Base-by-base conservation (phyloP, 306 rosid species). In the Vicia faba region DNA sequence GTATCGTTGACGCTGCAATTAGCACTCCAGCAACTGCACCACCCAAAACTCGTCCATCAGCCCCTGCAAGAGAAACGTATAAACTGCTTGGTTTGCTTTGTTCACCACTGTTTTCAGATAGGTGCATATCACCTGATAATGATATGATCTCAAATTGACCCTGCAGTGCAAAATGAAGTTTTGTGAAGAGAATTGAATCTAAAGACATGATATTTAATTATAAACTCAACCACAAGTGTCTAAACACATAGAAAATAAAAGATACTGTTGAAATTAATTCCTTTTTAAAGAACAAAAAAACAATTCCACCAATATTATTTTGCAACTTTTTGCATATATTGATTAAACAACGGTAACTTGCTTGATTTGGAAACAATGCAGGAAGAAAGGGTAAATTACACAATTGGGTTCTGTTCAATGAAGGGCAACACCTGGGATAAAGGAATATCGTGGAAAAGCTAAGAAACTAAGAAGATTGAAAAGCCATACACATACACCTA, bases 11-110 rank as follows among this genome's bases (percentile, higher is more conserved):
- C 7, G 91, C 91, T 15, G 98, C 98, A 69, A 75, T 68, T 65
- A 92, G 85, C 80, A 68, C 75, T 63, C 98, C 98, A 14, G 87
- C 89, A 77, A 92, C 96, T 57, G 89, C 92, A 11, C 98, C 98
- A 18, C 96, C 96, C 76, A 89, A 49, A 73, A 89, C 93, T 41
- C 83, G 83, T 28, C 96, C 98, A 72, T 89, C 96, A 76, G 96
- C 66, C 55, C 96, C 98, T 25, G 93, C 93, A 38, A 89, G 71
- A 36, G 89, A 68, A 36, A 89, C 84, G 62, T 78, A 82, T 78
- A 92, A 80, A 69, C 88, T 79, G 45, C 91, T 76, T 20, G 86
- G 61, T 78, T 89, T 78, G 72, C 72, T 86, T 58, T 83, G 87
- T 46, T 63, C 84, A 36, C 88, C 87, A 67, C 73, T 80, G 59